Base-by-base conservation (phyloP, 78 protist genomes). In the Neovahlkampfia damariscottae region DNA sequence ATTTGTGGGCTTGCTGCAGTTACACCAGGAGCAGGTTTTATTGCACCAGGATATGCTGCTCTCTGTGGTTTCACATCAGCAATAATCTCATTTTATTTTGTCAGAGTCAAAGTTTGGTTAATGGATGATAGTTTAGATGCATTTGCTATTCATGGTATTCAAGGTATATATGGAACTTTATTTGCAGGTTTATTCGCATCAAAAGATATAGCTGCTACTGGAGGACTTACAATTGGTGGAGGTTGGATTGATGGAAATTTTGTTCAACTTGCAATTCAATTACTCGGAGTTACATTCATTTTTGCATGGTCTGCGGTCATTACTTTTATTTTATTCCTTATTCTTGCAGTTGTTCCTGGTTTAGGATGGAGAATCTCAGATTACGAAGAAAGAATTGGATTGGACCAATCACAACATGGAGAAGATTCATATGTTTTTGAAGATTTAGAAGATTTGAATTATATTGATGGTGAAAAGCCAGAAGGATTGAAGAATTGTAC, bases 81-180 rank as follows among this genome's bases (percentile, higher is more conserved):
- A 41, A 29, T 7, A 58, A 29, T 34, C 8, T 73, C 9, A 10
- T 9, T 9, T 73, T 31, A 35, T 28, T 62, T 9, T 50, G 41
- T 9, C 9, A 73, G 71, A 73, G 77, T 9, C 9, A 73, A 27
- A 10, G 10, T 50, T 66, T 66, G 9, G 50, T n/a, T 73, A 27
- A 62, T 85, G 8, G 91, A 90, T 72, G 91, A 86, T 66, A 88
- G 89, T 19, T 79, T 90, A 31, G 90, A 90, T 41, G 90, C 82
- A 6, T 62, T 71, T 27, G 59, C 81, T 5, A 84, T 87, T 2
- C 90, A 90, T 73, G 91, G 89, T 29, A 40, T 87, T 35, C 40
- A 84, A 30, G 90, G 94, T 39, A 59, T 88, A 4, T 67, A 81
- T 40, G 90, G 90, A 7, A 79, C 84, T 37, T 58, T 86, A 7